Percentiles rank a stretch among this genome's conserved stretches.
Evolutionary conservation across 352 stramenopile species (phyloP).

Genomic region (Globisporangium splendens): DNA sequence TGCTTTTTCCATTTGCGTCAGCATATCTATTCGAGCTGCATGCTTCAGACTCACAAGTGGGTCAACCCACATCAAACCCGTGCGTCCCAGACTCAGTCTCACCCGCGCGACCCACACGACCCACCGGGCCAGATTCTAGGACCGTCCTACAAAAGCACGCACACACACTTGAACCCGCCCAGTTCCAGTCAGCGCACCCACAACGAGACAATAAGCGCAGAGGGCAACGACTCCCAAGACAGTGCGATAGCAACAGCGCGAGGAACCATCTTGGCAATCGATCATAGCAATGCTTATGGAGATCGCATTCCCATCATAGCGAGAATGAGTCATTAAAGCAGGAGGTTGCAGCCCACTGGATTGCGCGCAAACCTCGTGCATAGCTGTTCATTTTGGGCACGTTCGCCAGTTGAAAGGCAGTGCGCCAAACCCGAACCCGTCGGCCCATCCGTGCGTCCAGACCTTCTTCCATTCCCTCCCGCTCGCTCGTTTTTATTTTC

Average conservation of each 20-base stretch:
- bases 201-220: too few relatives aligned
- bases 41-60: constrained; percentile 6
- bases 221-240: too few relatives aligned
- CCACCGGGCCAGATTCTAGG: constrained; percentile 13
- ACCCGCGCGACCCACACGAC: constrained; percentile 12
- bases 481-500: background rate
- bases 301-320: too few relatives aligned
- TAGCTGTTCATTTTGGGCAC: background rate
- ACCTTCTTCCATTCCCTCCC: background rate
- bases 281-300: too few relatives aligned
- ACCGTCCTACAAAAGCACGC: constrained; percentile 4
- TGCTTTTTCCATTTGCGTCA: background rate
- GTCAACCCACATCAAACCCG: constrained; percentile 13
- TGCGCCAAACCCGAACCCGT: background rate
- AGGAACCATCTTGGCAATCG: too few relatives aligned
- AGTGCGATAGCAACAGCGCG: too few relatives aligned
- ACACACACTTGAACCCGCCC: background rate
- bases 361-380: too few relatives aligned
- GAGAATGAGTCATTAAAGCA: too few relatives aligned
- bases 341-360: too few relatives aligned
- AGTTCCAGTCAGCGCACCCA: background rate
- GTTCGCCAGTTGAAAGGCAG: background rate
- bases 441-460: background rate
- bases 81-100: constrained; percentile 10
- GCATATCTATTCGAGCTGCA: background rate